Base-by-base conservation (phyloP, 2,329 filamentous ascomycete species). In the Pseudogymnoascus sp. region DNA sequence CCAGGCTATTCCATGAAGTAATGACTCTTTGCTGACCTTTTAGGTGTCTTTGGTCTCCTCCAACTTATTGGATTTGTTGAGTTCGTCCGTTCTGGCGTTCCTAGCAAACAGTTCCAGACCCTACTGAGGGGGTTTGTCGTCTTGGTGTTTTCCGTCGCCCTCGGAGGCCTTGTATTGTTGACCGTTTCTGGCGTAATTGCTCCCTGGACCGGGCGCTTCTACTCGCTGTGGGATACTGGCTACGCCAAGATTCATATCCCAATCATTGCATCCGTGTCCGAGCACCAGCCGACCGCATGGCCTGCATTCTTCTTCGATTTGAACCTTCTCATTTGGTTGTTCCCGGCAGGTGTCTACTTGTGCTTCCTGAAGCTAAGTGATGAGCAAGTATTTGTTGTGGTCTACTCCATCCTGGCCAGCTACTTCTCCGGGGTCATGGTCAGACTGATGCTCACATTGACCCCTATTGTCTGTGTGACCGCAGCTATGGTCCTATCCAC, bases 381-480 rank as follows among this genome's bases (percentile, higher is more conserved):
- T 73, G 93, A 99, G 82, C 95, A 99, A 74, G 93, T 99, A 65
- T 99, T 99, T 73, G 85, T 99, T 70, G 89, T 99, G 71, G 96
- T 98, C 69, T 99, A 99, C 75, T 87, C 93, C n/a, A 86, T 99
- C 53, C 89, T 98, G 67, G 91, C 91, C 68, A 97, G 91, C 78
- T 99, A 99, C 82, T 99, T 99, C 72, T 91, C 96, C 24, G 95
- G 95, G 75, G 96, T 99, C 78, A 99, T 99, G 95, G 95, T 99
- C 66, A 92, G 95, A 78, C 81, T 99, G 72, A 99, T 99, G 95
- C 85, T 99, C 66, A 99, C 95, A 0, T 80, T 99, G 69, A 99
- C 95, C 1, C 95, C 95, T 1, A 89, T 99, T 68, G 95, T 99
- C 60, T 99, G 95, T 76, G 91, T 97, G 68, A 89, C 95, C 43